phyloP scores from a whole-genome alignment of 2,329 filamentous ascomycete genomes.

The Drechslerella coelobrocha region DNA sequence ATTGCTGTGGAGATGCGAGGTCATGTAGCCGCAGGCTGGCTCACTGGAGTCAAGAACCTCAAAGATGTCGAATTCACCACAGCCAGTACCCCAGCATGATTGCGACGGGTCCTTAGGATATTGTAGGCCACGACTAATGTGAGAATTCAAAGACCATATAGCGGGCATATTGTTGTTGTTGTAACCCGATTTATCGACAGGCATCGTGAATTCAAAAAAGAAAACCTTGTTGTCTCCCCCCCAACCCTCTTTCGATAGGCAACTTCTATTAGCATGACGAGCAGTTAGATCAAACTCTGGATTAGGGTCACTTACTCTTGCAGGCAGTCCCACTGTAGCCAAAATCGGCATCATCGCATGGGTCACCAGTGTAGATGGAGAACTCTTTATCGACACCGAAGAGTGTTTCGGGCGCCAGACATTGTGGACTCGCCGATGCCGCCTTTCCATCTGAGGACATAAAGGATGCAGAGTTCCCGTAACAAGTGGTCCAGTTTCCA shows the following conservation, averaged over 20 bases:
- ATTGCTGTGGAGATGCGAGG: slow-evolving; percentile 71
- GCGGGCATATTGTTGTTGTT: slow-evolving; percentile 69
- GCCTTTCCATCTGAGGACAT: slow-evolving; percentile 61
- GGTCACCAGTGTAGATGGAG: slow-evolving; percentile 62
- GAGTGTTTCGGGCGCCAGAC: slow-evolving; percentile 63
- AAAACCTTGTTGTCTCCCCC: slow-evolving; percentile 74
- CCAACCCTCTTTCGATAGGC: slow-evolving; percentile 68
- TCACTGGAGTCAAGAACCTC: slow-evolving; percentile 68
- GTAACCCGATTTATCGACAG: slow-evolving; percentile 63
- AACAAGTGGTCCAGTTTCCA: slow-evolving; percentile 57
- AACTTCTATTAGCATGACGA: slow-evolving; percentile 5
- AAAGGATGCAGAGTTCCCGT: slow-evolving; percentile 68
- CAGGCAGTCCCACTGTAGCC: slow-evolving; percentile 61
- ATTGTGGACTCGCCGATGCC: slow-evolving; percentile 61
- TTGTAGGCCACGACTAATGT: slow-evolving; percentile 69
- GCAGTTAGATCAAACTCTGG: not conserved
- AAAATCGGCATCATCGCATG: slow-evolving; percentile 63
- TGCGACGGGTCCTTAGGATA: slow-evolving; percentile 71
- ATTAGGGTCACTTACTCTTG: slow-evolving; percentile 60
- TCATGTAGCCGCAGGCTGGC: slow-evolving; percentile 69
- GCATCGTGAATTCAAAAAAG: slow-evolving; percentile 77
- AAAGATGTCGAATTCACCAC: slow-evolving; percentile 78
- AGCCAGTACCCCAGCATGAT: slow-evolving; percentile 74
- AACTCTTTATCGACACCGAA: slow-evolving; percentile 62
- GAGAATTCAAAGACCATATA: slow-evolving; percentile 76